These are phyloP conservation scores for Podospora conica DNA, from an alignment of 495 filamentous ascomycete genomes.

Conservation along the genomic window DNA sequence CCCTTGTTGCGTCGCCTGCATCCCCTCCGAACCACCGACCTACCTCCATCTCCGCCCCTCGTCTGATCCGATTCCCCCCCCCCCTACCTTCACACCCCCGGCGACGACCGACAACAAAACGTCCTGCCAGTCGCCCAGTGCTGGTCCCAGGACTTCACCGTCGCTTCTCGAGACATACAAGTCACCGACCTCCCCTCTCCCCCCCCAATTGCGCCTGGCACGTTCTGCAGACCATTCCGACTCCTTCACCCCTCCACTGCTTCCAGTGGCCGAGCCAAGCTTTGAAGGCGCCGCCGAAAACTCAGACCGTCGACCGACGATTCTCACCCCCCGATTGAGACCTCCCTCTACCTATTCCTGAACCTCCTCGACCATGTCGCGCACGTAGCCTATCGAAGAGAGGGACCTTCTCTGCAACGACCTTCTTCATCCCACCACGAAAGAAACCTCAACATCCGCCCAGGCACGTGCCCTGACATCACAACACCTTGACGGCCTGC, in stretches of 20 bases:
- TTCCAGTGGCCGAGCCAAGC: neutral
- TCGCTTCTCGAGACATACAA: neutral
- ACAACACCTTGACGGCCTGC: neutral
- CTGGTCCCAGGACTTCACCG: neutral
- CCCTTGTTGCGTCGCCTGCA: neutral
- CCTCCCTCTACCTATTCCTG: neutral
- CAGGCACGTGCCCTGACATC: neutral
- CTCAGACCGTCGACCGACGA: neutral
- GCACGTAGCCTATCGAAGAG: constrained; percentile 1
- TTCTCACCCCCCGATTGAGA: neutral
- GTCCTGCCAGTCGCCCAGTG: neutral
- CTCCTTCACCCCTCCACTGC: neutral
- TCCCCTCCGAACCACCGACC: neutral
- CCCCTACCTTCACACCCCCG: neutral
- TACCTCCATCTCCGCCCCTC: no score
- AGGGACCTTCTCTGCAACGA: constrained; percentile 14
- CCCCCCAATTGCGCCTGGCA: neutral
- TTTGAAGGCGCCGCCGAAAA: neutral
- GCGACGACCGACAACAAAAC: neutral
- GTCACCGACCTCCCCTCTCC: no score
- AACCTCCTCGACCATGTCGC: constrained; percentile 11
- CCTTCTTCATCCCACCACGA: neutral
- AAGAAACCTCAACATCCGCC: neutral
- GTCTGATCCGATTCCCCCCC: neutral
- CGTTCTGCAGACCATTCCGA: neutral